phyloP scores from a whole-genome alignment of 1,284 basidiomycete genomes.

The Spongiforma sp. region DNA sequence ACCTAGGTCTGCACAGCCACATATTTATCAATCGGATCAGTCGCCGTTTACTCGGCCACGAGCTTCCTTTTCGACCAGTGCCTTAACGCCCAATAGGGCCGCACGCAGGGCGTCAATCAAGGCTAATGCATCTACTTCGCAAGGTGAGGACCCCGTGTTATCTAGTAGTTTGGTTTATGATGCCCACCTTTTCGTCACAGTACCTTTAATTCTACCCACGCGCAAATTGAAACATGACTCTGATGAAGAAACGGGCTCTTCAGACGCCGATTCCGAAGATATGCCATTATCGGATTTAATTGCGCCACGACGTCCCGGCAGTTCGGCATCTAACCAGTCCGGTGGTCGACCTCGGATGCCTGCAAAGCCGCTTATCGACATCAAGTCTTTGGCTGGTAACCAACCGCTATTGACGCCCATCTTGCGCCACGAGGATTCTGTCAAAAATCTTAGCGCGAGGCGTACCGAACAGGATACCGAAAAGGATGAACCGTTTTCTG shows the following conservation, averaged over 20 bases:
- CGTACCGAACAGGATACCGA: constrained; percentile 25
- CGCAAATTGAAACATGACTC: constrained; percentile 14
- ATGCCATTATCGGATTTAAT: constrained; percentile 48
- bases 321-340: constrained; percentile 44
- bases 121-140: too few species aligned
- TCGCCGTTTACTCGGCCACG: constrained; percentile 19
- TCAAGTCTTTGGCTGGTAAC: constrained; percentile 40
- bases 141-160: too few species aligned
- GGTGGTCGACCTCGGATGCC: constrained; percentile 38
- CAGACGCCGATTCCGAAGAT: constrained; percentile 44
- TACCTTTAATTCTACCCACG: constrained; percentile 6
- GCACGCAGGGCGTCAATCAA: constrained; percentile 43
- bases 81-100: constrained; percentile 43
- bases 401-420: constrained; percentile 36
- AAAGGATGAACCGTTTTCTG: constrained; percentile 38
- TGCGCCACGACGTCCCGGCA: constrained; percentile 49
- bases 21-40: constrained; percentile 18
- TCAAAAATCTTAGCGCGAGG: constrained; percentile 24
- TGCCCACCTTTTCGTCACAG: constrained; percentile 10
- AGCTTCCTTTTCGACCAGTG: constrained; percentile 45
- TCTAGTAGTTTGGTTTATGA: too few species aligned
- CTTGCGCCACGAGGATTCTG: constrained; percentile 32
- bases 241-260: constrained; percentile 29
- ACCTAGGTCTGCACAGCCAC: constrained; percentile 9
- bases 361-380: constrained; percentile 56